These are phyloP conservation scores for Microstroma glucosiphilum DNA, from an alignment of 1,284 basidiomycete genomes.

Conservation along the genomic window DNA sequence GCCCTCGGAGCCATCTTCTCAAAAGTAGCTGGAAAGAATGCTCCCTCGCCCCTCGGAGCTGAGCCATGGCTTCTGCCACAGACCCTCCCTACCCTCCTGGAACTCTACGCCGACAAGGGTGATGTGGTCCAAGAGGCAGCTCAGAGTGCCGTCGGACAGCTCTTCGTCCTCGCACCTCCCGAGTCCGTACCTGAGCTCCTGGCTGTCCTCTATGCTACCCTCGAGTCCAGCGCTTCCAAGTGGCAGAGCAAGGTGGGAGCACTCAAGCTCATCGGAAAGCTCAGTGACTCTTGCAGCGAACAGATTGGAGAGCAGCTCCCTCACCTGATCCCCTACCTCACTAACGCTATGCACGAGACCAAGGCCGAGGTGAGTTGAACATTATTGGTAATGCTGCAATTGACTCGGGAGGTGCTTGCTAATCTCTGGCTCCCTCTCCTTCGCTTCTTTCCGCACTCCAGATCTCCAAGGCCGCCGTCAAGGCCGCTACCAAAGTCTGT, in stretches of 20 bases:
- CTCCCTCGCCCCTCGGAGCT: constrained; percentile 62
- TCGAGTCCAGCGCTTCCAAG: constrained; percentile 69
- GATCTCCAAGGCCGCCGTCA: constrained; percentile 77
- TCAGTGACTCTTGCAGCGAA: constrained; percentile 65
- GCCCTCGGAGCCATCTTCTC: constrained; percentile 54
- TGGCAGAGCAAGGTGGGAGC: constrained; percentile 95
- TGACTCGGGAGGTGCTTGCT: neutral
- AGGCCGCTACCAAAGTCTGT: constrained; percentile 89
- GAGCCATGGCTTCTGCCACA: constrained; percentile 72
- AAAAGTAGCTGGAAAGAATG: constrained; percentile 49
- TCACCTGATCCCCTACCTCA: constrained; percentile 75
- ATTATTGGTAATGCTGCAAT: constrained; percentile 2
- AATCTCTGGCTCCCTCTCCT: neutral
- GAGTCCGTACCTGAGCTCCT: constrained; percentile 68
- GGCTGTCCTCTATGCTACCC: constrained; percentile 63
- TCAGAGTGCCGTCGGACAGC: constrained; percentile 71
- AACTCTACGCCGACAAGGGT: constrained; percentile 88
- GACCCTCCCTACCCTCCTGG: constrained; percentile 71
- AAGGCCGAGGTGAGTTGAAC: constrained; percentile 69
- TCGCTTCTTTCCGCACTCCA: constrained; percentile 39
- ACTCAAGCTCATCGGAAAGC: constrained; percentile 65
- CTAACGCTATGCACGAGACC: constrained; percentile 91
- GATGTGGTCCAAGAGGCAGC: constrained; percentile 82
- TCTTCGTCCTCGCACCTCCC: constrained; percentile 76
- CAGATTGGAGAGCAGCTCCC: constrained; percentile 80